Evolutionary conservation across 2,329 filamentous ascomycete genomes (phyloP), one percentile per base, ranked within the genome.

Genomic region (Microsporum canis): DNA sequence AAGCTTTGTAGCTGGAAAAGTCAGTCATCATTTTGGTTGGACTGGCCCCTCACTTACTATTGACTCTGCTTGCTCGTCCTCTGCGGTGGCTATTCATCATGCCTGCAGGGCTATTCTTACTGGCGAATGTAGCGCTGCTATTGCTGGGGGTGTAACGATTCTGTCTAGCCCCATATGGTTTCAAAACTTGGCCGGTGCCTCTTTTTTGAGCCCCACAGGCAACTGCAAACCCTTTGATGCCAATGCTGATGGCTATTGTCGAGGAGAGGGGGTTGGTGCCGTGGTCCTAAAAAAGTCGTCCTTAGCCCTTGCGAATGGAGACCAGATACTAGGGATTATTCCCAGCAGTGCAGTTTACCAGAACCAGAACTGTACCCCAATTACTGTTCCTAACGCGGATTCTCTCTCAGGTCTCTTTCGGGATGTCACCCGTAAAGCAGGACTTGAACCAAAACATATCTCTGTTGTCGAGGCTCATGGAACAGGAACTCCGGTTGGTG

Each of bases 321-420:
- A 79, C 64, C 66, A 68, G 0, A 75, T 80, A 39, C 70, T 72
- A 1, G 73, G 73, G 3, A 68, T 79, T 4, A 75, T 79, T 39
- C 66, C 69, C n/a, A 71, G 66, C 1, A 73, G 69, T 47, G 73
- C 70, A 12, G 64, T 71, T 10, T 78, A 76, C 63, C 71, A 75
- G 60, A 75, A 79, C 63, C 77, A 77, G 3, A 68, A 68, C 36
- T 76, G 43, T n/a, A 59, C 45, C 6, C 56, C 56, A 36, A 51
- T 62, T 23, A 55, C 57, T 17, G 57, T 59, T 10, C 60, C 60
- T n/a, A 59, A 55, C 33, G 45, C 47, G 1, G 39, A 49, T 34
- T 62, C 60, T 7, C 57, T 53, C 6, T 41, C 57, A 8, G 34
- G 10, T n/a, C 17, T 59, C 1, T 59, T 59, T 57, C 43, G 38